Evolutionary conservation across 768 basidiomycete species (phyloP), one percentile per base, ranked within the genome.

Genomic region (Basidioascus undulatus): DNA sequence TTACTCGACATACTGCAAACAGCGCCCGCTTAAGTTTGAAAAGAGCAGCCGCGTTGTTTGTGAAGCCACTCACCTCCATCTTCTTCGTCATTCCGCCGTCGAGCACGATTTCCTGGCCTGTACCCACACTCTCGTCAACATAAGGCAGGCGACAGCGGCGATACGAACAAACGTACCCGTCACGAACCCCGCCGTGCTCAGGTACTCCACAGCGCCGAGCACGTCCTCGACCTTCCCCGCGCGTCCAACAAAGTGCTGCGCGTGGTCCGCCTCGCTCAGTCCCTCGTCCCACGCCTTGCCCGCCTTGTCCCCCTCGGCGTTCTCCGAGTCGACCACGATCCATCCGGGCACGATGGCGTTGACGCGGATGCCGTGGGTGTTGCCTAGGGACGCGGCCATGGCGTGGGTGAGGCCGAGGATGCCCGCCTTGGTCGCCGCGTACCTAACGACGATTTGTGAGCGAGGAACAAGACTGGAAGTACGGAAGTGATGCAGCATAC

Each of bases 291-390:
- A 43, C n/a, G 25, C 12, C 12, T 13, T 23, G 5, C 35, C 35
- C 15, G 23, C n/a, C 34, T 32, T 30, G 18, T 37, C 26, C 4
- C 35, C 35, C 18, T 21, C 26, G 23, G 25, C 20, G 26, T 37
- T 37, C 30, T 43, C 42, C 18, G 36, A 37, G 20, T 43, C 42
- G 13, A 43, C 42, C 18, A 25, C 27, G 16, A 43, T 43, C 42
- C 42, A 43, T 15, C 42, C 42, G 13, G 42, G 42, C 8, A 27
- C 25, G 35, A 43, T 37, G 42, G 42, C 42, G 31, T 43, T 43
- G 24, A 43, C 42, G 9, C 42, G 33, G 11, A 43, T 43, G 24
- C 30, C 30, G n/a, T n/a, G n/a, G 18, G n/a, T 26, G 16, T 36
- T 34, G 12, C 42, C 42, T 18, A 43, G 34, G n/a, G 42, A 43